Conservation (phyloP, 1,284 basidiomycete genomes). For the Tilletia horrida region DNA sequence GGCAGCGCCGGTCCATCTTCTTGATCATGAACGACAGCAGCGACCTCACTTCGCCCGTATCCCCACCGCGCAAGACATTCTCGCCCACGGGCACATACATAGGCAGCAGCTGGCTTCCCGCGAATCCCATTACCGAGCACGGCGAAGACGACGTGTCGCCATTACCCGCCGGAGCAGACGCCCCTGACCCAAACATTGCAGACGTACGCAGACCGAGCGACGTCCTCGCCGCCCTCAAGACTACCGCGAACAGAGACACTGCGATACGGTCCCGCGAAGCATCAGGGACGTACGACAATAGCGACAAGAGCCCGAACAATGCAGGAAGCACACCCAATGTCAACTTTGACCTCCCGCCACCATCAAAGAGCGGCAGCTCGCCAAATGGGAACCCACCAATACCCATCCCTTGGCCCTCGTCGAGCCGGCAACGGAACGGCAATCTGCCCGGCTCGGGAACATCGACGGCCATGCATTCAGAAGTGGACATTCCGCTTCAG, state of each 20-base stretch:
- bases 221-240: not conserved
- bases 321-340: not conserved
- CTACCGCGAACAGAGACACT: not conserved
- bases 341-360: constrained; percentile 7
- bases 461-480: constrained; percentile 10
- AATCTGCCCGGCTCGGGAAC: constrained; percentile 9
- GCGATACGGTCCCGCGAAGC: not conserved
- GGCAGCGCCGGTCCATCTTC: not conserved
- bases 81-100: not conserved
- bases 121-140: constrained; percentile 2
- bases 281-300: not conserved
- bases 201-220: constrained; percentile 15
- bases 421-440: not conserved
- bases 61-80: not conserved
- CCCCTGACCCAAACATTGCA: not conserved
- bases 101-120: constrained; percentile 5
- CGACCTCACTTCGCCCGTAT: not conserved
- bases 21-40: constrained; percentile 10
- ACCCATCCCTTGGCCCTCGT: not conserved
- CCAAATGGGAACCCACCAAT: constrained; percentile 4
- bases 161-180: not conserved
- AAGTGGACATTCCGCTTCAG: constrained; percentile 23
- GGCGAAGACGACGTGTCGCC: not conserved
- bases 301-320: not conserved
- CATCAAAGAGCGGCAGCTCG: not conserved